Evolutionary conservation across 805 yeast species (phyloP), one percentile per base, ranked within the genome.

Genomic region (Zygosaccharomyces gambellarensis): DNA sequence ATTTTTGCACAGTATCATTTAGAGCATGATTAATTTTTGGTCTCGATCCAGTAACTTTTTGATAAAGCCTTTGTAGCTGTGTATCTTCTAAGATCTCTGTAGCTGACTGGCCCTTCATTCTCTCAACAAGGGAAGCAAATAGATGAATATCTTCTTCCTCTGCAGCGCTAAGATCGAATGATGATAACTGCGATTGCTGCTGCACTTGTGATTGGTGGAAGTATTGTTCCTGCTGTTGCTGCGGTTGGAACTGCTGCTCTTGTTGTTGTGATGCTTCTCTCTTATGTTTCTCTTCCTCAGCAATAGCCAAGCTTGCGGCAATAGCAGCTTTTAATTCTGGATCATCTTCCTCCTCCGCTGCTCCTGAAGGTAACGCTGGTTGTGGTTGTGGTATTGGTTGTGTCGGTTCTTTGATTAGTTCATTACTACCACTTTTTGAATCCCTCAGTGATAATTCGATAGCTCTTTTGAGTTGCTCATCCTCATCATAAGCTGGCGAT

Each of bases 311-410:
- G 66, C 96, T 88, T 0, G 96, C 96, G 12, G 86, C 96, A 50
- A 94, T 92, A 0, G 98, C 99, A 0, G 94, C 95, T 64, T 82
- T 87, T 82, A 92, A 79, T 32, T 89, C 96, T 34, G 85, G 92
- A 61, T 90, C 96, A 14, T 84, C 87, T 17, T 85, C 89, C 2
- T 80, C 87, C 12, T 66, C 58, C 51, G 5, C 50, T 30, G 17
- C 49, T 25, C 28, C 27, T 12, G 43, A 5, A 5, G 14, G 14
- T 21, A 22, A 9, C 23, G 41, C 10, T 30, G 52, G 42, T 29
- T 12, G 47, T 31, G 49, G 50, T 39, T 39, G 38, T 51, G 39
- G 44, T 10, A 30, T 25, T 36, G 31, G 31, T 17, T 48, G 51
- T 10, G 53, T 54, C 14, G 56, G 53, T 7, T 53, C 63, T 1